phyloP scores from a whole-genome alignment of 2,329 filamentous ascomycete genomes.

The Xylariaceae sp. region DNA sequence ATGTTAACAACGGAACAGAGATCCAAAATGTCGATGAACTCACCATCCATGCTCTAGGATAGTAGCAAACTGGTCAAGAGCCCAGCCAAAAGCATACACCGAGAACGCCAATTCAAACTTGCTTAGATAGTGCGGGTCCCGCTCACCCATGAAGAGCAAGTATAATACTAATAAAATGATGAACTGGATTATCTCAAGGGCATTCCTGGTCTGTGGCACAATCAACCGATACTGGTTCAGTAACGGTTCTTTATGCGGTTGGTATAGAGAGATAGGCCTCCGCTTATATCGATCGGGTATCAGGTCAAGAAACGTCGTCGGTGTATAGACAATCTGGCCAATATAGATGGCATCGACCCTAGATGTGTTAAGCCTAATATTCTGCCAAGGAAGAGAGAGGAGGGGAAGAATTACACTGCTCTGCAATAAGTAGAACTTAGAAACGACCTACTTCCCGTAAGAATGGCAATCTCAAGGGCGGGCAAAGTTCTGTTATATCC shows the following conservation, averaged over 20 bases:
- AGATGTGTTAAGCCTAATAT: constrained; percentile 13
- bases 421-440: constrained; percentile 73
- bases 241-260: constrained; percentile 67
- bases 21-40: constrained; percentile 17
- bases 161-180: constrained; percentile 64
- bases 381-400: too few species aligned
- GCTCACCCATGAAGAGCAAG: constrained; percentile 64
- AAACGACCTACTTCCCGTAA: constrained; percentile 75
- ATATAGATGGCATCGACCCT: constrained; percentile 73
- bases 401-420: constrained; percentile 51
- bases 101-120: constrained; percentile 61
- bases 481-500: constrained; percentile 58
- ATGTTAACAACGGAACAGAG: background rate
- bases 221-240: constrained; percentile 82
- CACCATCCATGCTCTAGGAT: constrained; percentile 68
- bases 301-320: constrained; percentile 74
- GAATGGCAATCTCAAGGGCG: constrained; percentile 75
- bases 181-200: constrained; percentile 72
- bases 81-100: constrained; percentile 73
- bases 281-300: constrained; percentile 83
- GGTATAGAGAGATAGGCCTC: constrained; percentile 74
- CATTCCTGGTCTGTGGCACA: constrained; percentile 71
- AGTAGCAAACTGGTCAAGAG: constrained; percentile 70
- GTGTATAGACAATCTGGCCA: constrained; percentile 75
- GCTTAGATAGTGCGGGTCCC: constrained; percentile 54